Evolutionary conservation across 352 stramenopile genomes (phyloP).

Genomic region (Globisporangium yorkense): DNA sequence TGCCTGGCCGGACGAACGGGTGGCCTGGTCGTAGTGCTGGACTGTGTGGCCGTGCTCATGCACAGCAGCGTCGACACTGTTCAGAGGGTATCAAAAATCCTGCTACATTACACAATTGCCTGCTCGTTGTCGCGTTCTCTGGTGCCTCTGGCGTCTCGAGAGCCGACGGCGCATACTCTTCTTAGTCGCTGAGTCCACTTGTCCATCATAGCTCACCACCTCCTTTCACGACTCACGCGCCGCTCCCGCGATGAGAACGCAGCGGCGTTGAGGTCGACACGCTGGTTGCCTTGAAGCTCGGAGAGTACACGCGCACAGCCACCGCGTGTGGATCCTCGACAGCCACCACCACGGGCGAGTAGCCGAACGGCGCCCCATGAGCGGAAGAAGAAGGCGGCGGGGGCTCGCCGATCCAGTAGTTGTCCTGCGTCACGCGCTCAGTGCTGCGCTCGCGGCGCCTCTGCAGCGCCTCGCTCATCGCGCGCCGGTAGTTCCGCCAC

Average conservation of each 20-base stretch:
- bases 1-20: too few species aligned
- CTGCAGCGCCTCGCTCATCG: conserved; percentile 23
- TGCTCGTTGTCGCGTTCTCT: too few species aligned
- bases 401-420: conserved; percentile 26
- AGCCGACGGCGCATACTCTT: too few species aligned
- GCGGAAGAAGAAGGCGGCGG: background rate
- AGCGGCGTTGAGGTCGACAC: background rate
- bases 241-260: background rate
- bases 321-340: background rate
- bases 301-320: conserved; percentile 4
- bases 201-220: background rate
- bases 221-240: background rate
- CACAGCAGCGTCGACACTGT: too few species aligned
- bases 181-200: too few species aligned
- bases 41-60: too few species aligned
- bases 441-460: conserved; percentile 19
- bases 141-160: too few species aligned
- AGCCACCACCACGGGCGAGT: background rate
- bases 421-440: conserved; percentile 17
- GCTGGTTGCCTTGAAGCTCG: conserved; percentile 5
- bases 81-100: too few species aligned
- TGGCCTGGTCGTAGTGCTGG: too few species aligned
- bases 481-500: conserved; percentile 27
- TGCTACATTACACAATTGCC: too few species aligned
- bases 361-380: background rate